A percentile compares a stretch with the other conserved stretches of the same genome.
phyloP scores from a whole-genome alignment of 192 early-diverging fungal species.

The Chytriomyces sp. region DNA sequence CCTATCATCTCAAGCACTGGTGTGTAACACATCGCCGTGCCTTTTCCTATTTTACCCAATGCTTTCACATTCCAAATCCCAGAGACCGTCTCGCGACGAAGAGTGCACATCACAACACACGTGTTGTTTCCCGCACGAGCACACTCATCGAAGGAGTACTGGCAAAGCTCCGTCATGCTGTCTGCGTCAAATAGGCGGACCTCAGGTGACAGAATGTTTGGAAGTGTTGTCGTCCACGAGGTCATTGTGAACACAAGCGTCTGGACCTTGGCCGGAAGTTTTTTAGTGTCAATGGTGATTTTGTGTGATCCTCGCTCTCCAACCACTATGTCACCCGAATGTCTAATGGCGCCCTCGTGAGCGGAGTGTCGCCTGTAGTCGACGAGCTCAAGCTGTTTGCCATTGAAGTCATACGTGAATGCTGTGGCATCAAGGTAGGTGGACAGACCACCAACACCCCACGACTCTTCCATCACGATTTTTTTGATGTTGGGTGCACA shows the following conservation, averaged over 20 bases:
- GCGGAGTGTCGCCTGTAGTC: not conserved
- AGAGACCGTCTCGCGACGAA: slow-evolving; percentile 8
- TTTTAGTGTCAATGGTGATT: slow-evolving; percentile 24
- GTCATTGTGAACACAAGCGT: slow-evolving; percentile 40
- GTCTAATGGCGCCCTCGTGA: slow-evolving; percentile 18
- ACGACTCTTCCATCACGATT: slow-evolving; percentile 42
- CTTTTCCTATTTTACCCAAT: slow-evolving; percentile 27
- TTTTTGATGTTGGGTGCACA: slow-evolving; percentile 27
- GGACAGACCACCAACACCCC: slow-evolving; percentile 15
- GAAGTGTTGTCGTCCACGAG: slow-evolving; percentile 19
- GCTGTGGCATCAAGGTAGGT: slow-evolving; percentile 35
- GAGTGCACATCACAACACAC: slow-evolving; percentile 35
- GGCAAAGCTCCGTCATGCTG: slow-evolving; percentile 30
- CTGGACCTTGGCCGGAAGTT: slow-evolving; percentile 20
- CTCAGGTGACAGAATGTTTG: slow-evolving; percentile 24
- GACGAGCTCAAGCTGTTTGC: slow-evolving; percentile 8
- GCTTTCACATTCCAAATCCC: slow-evolving; percentile 34
- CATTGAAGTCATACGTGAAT: slow-evolving; percentile 28
- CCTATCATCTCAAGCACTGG: not conserved
- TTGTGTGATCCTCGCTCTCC: slow-evolving; percentile 29
- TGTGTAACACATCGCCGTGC: slow-evolving; percentile 15
- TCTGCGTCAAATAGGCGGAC: slow-evolving; percentile 31
- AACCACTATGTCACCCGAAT: slow-evolving; percentile 34
- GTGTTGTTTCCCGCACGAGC: slow-evolving; percentile 22
- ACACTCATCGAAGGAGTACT: slow-evolving; percentile 32